phyloP scores from a whole-genome alignment of 129 eudicot genomes.

The Mikania micrantha region DNA sequence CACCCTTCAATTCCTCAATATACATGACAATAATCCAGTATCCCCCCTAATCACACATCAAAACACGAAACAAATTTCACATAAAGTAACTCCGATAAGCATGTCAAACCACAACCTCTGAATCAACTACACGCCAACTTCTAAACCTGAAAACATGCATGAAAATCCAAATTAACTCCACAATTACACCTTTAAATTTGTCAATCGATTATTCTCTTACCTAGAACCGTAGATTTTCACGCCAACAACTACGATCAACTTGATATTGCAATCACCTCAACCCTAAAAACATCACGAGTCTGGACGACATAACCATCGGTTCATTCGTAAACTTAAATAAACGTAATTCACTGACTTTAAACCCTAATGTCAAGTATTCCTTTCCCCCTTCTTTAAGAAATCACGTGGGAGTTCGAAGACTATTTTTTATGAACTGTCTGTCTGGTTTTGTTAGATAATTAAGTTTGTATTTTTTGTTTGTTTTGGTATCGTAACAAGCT shows the following conservation, averaged over 20 bases:
- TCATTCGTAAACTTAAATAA: neutral
- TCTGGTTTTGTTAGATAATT: no score
- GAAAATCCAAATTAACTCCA: neutral
- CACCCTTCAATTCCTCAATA: constrained; percentile 39
- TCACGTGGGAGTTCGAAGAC: neutral
- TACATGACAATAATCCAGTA: constrained; percentile 19
- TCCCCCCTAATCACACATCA: neutral
- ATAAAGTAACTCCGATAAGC: neutral
- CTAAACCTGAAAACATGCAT: neutral
- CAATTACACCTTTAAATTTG: neutral
- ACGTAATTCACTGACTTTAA: neutral
- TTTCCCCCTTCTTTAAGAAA: neutral
- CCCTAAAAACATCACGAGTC: neutral
- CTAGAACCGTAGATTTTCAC: neutral
- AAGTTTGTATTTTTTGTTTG: no score
- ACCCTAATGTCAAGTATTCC: neutral
- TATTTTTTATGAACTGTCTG: no score
- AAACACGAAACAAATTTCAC: neutral
- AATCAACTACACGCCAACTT: neutral
- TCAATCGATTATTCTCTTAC: neutral
- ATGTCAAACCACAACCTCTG: neutral
- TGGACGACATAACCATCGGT: neutral
- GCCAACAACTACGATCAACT: neutral
- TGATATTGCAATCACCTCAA: neutral
- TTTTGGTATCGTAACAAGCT: no score